These are phyloP conservation scores for Cutaneotrichosporon mucoides DNA, from an alignment of 1,284 basidiomycete genomes.

Conservation along the genomic window DNA sequence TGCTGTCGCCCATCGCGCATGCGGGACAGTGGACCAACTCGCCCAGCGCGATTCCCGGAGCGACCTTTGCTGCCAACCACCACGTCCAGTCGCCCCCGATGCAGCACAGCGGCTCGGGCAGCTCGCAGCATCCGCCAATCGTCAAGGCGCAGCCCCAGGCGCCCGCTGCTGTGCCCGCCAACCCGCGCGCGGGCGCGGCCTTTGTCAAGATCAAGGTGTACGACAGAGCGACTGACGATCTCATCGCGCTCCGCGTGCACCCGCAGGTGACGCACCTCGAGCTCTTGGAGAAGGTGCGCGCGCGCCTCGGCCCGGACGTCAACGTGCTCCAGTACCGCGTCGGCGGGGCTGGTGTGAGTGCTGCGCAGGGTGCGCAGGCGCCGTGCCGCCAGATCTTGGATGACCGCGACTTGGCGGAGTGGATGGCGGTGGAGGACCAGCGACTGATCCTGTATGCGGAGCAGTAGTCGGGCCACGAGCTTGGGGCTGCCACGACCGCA, in stretches of 20 bases:
- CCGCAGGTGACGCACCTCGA: constrained; percentile 81
- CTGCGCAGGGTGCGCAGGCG: constrained; percentile 50
- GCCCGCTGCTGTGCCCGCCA: background rate
- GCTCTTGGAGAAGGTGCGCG: constrained; percentile 84
- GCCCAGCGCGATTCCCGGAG: background rate
- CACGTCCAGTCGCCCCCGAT: background rate
- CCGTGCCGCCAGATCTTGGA: constrained; percentile 63
- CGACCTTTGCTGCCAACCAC: background rate
- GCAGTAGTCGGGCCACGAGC: constrained; percentile 18
- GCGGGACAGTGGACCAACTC: background rate
- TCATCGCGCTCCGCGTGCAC: constrained; percentile 96
- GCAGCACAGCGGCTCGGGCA: background rate
- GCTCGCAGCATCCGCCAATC: constrained; percentile 14
- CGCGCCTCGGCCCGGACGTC: constrained; percentile 75
- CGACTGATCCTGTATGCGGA: constrained; percentile 83
- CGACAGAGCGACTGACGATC: constrained; percentile 81
- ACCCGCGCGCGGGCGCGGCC: constrained; percentile 46
- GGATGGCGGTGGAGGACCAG: constrained; percentile 73
- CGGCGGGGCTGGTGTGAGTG: constrained; percentile 20
- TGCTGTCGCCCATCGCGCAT: background rate
- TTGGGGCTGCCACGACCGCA: too few relatives aligned
- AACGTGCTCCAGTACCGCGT: constrained; percentile 67
- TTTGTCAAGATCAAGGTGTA: constrained; percentile 99
- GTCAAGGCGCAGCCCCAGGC: constrained; percentile 7
- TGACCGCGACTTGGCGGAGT: constrained; percentile 68